Base-by-base conservation (phyloP, 306 rosid genomes). In the Nissolia schottii region DNA sequence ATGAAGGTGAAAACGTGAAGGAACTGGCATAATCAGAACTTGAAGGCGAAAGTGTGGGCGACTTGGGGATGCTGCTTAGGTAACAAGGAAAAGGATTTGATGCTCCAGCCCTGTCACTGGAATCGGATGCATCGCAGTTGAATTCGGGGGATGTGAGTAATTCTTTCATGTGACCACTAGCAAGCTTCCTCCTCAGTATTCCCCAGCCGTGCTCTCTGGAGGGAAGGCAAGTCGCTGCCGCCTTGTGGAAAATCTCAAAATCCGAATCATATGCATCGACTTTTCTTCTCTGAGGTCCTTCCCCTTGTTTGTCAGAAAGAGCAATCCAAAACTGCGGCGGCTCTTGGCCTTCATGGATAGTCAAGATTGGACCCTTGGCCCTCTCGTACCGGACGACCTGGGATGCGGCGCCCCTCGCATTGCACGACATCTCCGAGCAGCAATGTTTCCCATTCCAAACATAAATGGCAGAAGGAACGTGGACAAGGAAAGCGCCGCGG, bases 401-500 rank as follows among this genome's bases (percentile, higher is more conserved):
- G 61, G 13, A 49, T 4, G 96, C 98, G 6, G 96, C 94, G 1
- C 66, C 77, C 27, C 46, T 25, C 0, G 97, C 98, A 74, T 74
- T 86, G 61, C 83, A 86, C 6, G 75, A 75, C 95, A 94, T 87
- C 70, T 55, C 75, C 0, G 79, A 23, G 49, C 73, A 49, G 66
- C 98, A 89, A 12, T 37, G n/a, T 65, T 66, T 90, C 31, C 98
- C 98, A 67, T 11, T 78, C 98, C 98, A 94, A 1, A 94, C 88
- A 49, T 87, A 94, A 3, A 94, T 82, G 73, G 91, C 89, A 32
- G 86, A 81, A 57, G 98, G 95, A 64, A 94, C 81, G 35, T 91
- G 97, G 28, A 94, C 83, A 73, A 94, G 37, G 25, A 91, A 94
- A 0, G 98, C 95, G 16, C 98, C 98, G 3, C 98, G 96, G 62